Conservation (phyloP, 2,329 filamentous ascomycete genomes). For the Apiospora kogelbergensis region DNA sequence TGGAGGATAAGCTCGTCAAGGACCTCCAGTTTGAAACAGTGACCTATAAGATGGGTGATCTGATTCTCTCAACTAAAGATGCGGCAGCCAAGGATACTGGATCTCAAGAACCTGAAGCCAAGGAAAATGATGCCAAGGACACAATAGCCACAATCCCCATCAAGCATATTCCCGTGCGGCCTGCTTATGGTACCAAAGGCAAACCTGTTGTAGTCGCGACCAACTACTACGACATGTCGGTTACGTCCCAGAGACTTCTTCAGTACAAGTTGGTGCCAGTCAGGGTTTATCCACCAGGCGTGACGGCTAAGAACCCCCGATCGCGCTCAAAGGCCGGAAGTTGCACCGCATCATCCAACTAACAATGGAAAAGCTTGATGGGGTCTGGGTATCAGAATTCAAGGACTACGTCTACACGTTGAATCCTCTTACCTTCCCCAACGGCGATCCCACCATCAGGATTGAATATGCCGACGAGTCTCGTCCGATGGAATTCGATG, state of each 20-base stretch:
- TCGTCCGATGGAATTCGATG: conserved; percentile 36
- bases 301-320: neutral
- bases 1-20: conserved; percentile 43
- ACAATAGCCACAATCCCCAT: neutral
- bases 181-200: conserved; percentile 49
- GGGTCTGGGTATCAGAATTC: conserved; percentile 47
- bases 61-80: conserved; percentile 26
- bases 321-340: conserved; percentile 41
- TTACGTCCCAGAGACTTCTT: conserved; percentile 38
- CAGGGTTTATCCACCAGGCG: conserved; percentile 13
- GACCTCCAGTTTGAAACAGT: conserved; percentile 30
- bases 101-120: neutral
- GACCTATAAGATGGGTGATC: conserved; percentile 35
- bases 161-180: conserved; percentile 43
- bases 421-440: conserved; percentile 36
- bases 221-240: conserved; percentile 51
- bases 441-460: conserved; percentile 20
- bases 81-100: neutral
- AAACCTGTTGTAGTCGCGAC: conserved; percentile 47
- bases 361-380: conserved; percentile 36
- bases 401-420: conserved; percentile 48
- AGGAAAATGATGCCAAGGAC: neutral
- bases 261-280: conserved; percentile 46
- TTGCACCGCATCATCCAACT: conserved; percentile 41
- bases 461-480: conserved; percentile 37